Conservation (phyloP, 2,329 filamentous ascomycete genomes). For the Leptodontidium sp. region DNA sequence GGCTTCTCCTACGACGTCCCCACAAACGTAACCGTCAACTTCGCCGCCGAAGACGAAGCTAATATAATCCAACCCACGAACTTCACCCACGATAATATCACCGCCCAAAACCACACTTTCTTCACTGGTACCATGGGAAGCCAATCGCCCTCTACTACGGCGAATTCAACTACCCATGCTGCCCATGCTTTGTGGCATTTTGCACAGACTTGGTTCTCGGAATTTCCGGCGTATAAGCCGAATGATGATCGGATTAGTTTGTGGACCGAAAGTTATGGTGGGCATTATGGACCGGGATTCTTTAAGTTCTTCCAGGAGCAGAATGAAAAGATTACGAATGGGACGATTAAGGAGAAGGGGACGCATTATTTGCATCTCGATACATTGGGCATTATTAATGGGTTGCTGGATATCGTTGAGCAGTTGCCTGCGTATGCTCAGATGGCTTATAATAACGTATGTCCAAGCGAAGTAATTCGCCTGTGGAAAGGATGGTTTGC, state of each 20-base stretch:
- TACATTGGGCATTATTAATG: constrained; percentile 74
- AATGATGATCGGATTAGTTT: constrained; percentile 62
- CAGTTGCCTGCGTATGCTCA: constrained; percentile 36
- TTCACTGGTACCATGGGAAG: constrained; percentile 58
- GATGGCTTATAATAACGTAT: constrained; percentile 39
- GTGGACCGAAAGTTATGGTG: constrained; percentile 73
- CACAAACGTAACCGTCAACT: constrained; percentile 24
- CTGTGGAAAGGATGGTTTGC: neutral
- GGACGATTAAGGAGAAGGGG: constrained; percentile 54
- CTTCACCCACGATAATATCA: constrained; percentile 46
- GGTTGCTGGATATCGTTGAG: constrained; percentile 68
- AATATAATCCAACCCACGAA: constrained; percentile 44
- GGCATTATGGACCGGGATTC: constrained; percentile 71
- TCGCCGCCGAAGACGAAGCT: constrained; percentile 45
- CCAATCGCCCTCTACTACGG: constrained; percentile 45
- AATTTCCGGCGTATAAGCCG: constrained; percentile 62
- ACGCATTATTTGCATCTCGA: constrained; percentile 65
- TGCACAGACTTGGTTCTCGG: constrained; percentile 62
- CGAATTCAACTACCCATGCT: constrained; percentile 49
- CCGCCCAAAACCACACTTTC: constrained; percentile 60
- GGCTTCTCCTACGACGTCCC: constrained; percentile 59
- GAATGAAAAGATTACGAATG: constrained; percentile 61
- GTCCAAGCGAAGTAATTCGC: constrained; percentile 36
- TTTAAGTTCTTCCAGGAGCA: constrained; percentile 63
- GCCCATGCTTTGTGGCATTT: constrained; percentile 56